Conservation (phyloP, 257 asterid species). For the Leonotis leonurus region DNA sequence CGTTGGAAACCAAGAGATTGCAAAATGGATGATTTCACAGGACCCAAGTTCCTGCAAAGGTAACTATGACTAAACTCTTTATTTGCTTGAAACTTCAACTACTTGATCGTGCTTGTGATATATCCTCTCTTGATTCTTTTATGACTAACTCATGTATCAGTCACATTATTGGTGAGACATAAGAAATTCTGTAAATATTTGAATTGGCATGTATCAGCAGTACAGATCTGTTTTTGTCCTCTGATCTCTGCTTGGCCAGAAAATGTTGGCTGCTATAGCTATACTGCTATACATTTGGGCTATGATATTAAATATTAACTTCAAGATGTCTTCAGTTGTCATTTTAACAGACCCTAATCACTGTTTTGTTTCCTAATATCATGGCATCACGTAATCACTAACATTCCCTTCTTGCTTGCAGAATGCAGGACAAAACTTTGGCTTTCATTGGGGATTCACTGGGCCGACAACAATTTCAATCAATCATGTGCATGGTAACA, state of each 20-base stretch:
- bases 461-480: constrained; percentile 94
- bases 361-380: background rate
- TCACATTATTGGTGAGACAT: background rate
- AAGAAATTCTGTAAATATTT: background rate
- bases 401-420: constrained; percentile 23
- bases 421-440: constrained; percentile 80
- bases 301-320: background rate
- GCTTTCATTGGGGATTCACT: constrained; percentile 91
- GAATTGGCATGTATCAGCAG: background rate
- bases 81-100: constrained; percentile 9
- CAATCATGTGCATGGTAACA: constrained; percentile 89
- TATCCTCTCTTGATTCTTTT: background rate
- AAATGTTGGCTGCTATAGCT: background rate
- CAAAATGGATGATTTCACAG: constrained; percentile 63
- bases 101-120: background rate
- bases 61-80: constrained; percentile 19
- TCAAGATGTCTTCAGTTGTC: background rate
- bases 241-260: background rate
- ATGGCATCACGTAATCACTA: background rate
- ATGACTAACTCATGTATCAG: background rate
- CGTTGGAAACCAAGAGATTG: constrained; percentile 81
- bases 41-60: constrained; percentile 63
- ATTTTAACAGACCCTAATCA: background rate
- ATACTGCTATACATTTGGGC: background rate
- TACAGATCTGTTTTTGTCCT: background rate